Evolutionary conservation across 148 eudicot species (phyloP), one percentile per base, ranked within the genome.

Genomic region (Salicornia ramosissima): DNA sequence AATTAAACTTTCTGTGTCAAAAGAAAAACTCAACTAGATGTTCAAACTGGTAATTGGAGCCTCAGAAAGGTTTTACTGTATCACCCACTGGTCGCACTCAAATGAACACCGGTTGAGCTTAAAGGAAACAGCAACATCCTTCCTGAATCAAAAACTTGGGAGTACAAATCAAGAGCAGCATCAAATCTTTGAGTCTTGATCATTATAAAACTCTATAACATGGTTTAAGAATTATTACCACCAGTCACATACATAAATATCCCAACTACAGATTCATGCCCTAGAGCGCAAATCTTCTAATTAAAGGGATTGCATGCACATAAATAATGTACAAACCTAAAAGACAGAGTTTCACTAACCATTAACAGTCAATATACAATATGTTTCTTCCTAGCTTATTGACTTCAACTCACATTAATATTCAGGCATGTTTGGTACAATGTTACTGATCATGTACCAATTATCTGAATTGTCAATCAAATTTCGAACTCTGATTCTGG

Each of bases 401-500:
- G 21, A 53, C 21, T 16, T 64, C 45, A 24, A 30, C 59, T 34
- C 30, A 1, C 21, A 9, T 25, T 40, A 43, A 33, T 24, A 36
- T 58, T 46, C 43, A 5, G 19, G 36, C 16, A 21, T 18, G 26
- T 15, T 28, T 28, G 10, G 53, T 57, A 16, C 18, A 36, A 18
- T 28, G 31, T 67, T 40, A 26, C 22, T 1, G 11, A 16, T 45
- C 16, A 24, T 39, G 16, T 47, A 21, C 47, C 43, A 12, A 40
- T 51, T 53, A 47, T 39, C 59, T 31, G 53, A 50, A 64, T 39
- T 47, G 10, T 15, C 65, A 70, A 70, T 46, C 30, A 34, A 36
- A 74, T 82, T 16, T 82, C 85, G 64, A 74, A 86, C 33, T 88
- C 96, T 63, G 75, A 86, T 18, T 87, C 92, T 0, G 87, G 85